Conservation (phyloP, 2,329 filamentous ascomycete genomes). For the Penicillium nordicum region DNA sequence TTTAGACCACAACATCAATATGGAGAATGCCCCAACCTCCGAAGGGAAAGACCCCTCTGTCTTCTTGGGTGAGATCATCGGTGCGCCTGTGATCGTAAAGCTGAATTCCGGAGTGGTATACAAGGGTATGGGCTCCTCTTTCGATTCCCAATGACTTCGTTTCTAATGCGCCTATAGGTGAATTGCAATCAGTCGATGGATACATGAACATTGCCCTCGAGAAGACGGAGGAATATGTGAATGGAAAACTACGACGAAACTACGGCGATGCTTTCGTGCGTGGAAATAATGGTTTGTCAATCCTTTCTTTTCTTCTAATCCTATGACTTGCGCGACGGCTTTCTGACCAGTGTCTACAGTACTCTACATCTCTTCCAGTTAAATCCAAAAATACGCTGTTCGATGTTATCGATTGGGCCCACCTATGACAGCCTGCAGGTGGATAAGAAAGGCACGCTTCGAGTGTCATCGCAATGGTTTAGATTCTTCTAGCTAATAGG, state of each 20-base stretch:
- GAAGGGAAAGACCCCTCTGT: conserved; percentile 90
- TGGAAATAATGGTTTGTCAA: conserved; percentile 79
- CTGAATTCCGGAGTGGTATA: conserved; percentile 98
- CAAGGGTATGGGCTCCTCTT: conserved; percentile 63
- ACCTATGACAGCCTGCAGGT: neutral
- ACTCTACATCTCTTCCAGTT: conserved; percentile 42
- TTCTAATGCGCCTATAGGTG: conserved; percentile 55
- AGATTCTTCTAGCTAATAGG: neutral
- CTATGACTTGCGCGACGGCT: neutral
- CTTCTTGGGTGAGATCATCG: conserved; percentile 92
- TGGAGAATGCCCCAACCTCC: conserved; percentile 69
- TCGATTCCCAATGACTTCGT: neutral
- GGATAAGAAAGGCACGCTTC: neutral
- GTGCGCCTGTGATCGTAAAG: conserved; percentile 90
- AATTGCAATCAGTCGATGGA: conserved; percentile 93
- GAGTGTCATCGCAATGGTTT: neutral
- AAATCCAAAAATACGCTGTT: conserved; percentile 5
- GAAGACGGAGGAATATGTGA: conserved; percentile 87
- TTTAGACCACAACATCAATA: conserved; percentile 34
- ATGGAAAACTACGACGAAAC: conserved; percentile 74
- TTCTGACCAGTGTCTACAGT: conserved; percentile 17
- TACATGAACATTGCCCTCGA: conserved; percentile 99
- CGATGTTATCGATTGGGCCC: neutral
- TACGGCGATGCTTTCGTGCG: conserved; percentile 95
- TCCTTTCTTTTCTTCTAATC: neutral